Evolutionary conservation across 331 rosid species (phyloP), one percentile per base, ranked within the genome.

Genomic region (Quercus phellos): DNA sequence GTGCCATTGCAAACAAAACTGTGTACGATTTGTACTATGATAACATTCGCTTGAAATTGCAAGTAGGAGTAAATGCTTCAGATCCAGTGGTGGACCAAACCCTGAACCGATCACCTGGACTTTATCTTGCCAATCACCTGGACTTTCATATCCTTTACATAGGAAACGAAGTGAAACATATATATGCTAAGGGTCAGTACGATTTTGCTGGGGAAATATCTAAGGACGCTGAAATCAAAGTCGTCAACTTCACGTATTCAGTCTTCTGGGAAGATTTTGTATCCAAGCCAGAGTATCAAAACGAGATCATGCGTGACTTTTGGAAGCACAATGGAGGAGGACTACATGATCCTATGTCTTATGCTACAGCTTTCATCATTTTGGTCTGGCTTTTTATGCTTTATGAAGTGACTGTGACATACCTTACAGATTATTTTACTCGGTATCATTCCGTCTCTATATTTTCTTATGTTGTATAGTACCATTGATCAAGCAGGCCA

Each of bases 201-300:
- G 43, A 77, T 53, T 51, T 6, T 30, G 22, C 68, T 68, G 35
- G 34, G 55, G 80, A 68, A 12, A 77, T 77, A 67, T 53, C 67
- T 34, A 13, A 67, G 14, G 21, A 18, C 22, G 26, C 30, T 55
- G 46, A 68, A 55, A 42, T 59, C 74, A 0, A 16, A 2, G 74
- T 55, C 8, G 0, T 6, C 46, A 58, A 77, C 26, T 77, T 77
- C 35, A 53, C 58, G 29, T 55, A 77, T 53, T 54, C 80, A 32
- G 74, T 51, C 55, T 1, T n/a, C 54, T 77, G 80, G 74, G n/a
- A 66, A 64, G 80, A 77, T n/a, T 38, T 42, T 42, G 51, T 2
- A 42, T 30, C 68, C 42, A 55, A 38, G 38, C 38, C 7, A 34
- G 38, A 34, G 38, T 34, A 34, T 34, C 38, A 5, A 34, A 34